Percentiles rank a stretch among this genome's conserved stretches.
These are phyloP conservation scores for Hordeum marinum DNA, from an alignment of 176 grass and related monocot species.

Conservation along the genomic window DNA sequence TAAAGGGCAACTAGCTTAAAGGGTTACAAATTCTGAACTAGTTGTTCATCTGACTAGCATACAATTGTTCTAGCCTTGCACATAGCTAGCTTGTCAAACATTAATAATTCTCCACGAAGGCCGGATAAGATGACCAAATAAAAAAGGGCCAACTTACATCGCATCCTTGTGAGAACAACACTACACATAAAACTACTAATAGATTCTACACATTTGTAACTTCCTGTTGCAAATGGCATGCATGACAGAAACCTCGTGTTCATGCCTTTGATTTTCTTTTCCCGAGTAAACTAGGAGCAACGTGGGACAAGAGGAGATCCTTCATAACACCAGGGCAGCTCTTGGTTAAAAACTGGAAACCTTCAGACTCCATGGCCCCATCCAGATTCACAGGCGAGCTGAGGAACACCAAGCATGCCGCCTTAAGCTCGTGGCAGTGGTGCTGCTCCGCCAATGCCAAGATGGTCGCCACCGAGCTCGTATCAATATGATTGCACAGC, in stretches of 20 bases:
- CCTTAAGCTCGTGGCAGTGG: not conserved
- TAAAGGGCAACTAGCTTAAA: no score
- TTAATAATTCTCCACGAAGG: no score
- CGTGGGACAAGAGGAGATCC: not conserved
- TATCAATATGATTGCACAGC: not conserved
- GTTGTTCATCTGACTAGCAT: no score
- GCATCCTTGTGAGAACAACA: no score
- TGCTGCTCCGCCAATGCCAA: not conserved
- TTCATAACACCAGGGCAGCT: not conserved
- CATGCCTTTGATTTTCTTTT: not conserved
- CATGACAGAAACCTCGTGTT: not conserved
- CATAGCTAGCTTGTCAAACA: no score
- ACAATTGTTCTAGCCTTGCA: no score
- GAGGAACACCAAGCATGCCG: not conserved
- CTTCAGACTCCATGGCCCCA: not conserved
- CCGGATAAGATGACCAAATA: no score
- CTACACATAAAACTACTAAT: no score
- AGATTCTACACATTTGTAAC: no score
- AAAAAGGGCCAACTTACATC: no score
- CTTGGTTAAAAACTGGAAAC: not conserved
- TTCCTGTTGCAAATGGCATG: not conserved
- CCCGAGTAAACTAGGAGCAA: not conserved
- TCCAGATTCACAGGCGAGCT: not conserved
- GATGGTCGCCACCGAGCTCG: not conserved
- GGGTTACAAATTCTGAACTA: no score